Evolutionary conservation across 2,329 filamentous ascomycete genomes (phyloP), one percentile per base, ranked within the genome.

Genomic region (Pseudogymnoascus sp.): DNA sequence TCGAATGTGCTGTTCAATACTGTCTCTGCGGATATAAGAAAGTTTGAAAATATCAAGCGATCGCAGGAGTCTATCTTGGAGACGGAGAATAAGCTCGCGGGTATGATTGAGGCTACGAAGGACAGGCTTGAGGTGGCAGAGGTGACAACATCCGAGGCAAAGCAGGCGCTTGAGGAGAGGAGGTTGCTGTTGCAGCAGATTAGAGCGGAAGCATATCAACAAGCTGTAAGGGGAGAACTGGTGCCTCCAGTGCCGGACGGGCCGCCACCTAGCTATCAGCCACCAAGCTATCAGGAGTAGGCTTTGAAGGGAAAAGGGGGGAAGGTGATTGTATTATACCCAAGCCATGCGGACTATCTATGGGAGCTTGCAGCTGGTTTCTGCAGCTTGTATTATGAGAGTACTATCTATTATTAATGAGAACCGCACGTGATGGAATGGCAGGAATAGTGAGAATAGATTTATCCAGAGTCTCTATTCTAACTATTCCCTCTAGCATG

Each of bases 1-100:
- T 74, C 73, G 6, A 80, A 84, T 63, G 74, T 84, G 2, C 73
- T 83, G n/a, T 83, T 83, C 66, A 79, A 84, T 66, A 83, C 82
- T 59, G 77, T 82, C 63, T 80, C 81, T 66, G 76, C 75, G 7
- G 81, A 84, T 63, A 77, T 80, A 73, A 74, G 75, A 2, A 81
- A 83, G 69, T 80, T 80, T 64, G 74, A 80, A 10, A 76, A 81
- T 69, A 80, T 85, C 63, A 78, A 80, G 66, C 68, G 73, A 13
- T 78, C 76, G 2, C 71, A 74, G 41, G 61, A 61, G 27, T 73
- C 78, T 63, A 71, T 77, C 2, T 66, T 74, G 6, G 68, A 72
- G 48, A 75, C 76, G 41, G 66, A 70, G 17, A 63, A 69, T 0
- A 72, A 68, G 4, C 59, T 80, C 15, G 63, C 68, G 5, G 63